Evolutionary conservation across 2,329 filamentous ascomycete genomes (phyloP), one percentile per base, ranked within the genome.

Genomic region (Xylariales sp.): DNA sequence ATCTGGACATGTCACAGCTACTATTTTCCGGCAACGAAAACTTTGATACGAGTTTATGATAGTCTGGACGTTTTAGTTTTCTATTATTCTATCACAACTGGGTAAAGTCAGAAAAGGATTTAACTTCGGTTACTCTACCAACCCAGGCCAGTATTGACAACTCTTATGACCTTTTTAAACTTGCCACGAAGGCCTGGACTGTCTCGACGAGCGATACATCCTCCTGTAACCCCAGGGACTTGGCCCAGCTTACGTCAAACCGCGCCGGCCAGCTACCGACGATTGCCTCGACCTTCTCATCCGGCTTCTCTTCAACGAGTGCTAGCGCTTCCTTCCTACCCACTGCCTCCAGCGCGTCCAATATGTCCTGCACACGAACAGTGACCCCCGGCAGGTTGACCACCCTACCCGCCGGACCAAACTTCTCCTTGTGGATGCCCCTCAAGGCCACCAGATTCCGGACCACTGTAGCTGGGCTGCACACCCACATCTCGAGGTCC

Each of bases 211-310:
- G 41, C 6, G 48, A 35, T 5, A 65, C 62, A 55, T 79, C 76
- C 2, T 60, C 58, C 34, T 59, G 52, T 43, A 78, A 66, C 0
- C 76, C 76, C 37, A 85, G 53, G 7, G 60, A 55, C 41, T 67
- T 62, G 4, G 80, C 81, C 43, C 72, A 69, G 2, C 60, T 54
- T 6, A 61, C 67, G 43, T 76, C 66, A 42, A 76, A 72, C 32
- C 61, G 58, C 6, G 69, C 61, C n/a, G 74, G 71, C 75, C 74
- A 78, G 13, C 65, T 68, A 41, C 66, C 65, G 12, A 78, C 69
- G 42, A 78, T 74, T 35, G 59, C 61, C 49, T 71, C 65, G 14
- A 70, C 49, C 27, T 62, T 61, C 19, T 64, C 60, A 35, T 75
- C 68, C 32, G 65, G 63, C 42, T 66, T 63, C 46, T 77, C 68